Percentiles rank a stretch among this genome's conserved stretches.
Evolutionary conservation across 495 filamentous ascomycete species (phyloP).

Genomic region (Aspergillus avenaceus): DNA sequence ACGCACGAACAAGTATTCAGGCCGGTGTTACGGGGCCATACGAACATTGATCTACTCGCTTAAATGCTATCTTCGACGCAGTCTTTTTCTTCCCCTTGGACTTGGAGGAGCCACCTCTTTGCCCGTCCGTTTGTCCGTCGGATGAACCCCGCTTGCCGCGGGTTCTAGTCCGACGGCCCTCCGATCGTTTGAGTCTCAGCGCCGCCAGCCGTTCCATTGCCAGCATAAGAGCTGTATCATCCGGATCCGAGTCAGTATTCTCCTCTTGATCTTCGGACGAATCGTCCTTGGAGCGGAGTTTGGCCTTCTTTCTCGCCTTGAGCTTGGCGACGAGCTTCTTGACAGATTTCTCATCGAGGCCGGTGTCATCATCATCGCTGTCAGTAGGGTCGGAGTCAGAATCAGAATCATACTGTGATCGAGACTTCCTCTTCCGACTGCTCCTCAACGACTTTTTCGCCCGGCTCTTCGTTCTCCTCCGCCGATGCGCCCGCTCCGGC

Average conservation of each 20-base stretch:
- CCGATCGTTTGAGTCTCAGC: constrained; percentile 16
- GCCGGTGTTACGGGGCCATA: neutral
- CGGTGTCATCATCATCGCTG: constrained; percentile 22
- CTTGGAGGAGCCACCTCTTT: constrained; percentile 9
- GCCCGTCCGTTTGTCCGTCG: constrained; percentile 11
- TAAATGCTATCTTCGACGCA: constrained; percentile 69
- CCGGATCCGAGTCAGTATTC: constrained; percentile 13
- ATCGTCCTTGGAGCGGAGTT: constrained; percentile 23
- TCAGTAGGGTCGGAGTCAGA: constrained; percentile 31
- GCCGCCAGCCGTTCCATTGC: constrained; percentile 23
- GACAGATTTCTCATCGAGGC: constrained; percentile 36
- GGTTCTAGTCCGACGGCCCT: constrained; percentile 15
- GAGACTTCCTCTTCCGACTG: constrained; percentile 39
- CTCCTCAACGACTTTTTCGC: constrained; percentile 40
- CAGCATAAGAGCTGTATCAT: constrained; percentile 15
- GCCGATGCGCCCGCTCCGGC: constrained; percentile 25
- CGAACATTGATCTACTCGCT: constrained; percentile 76
- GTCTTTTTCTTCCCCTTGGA: constrained; percentile 42
- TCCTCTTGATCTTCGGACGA: constrained; percentile 22
- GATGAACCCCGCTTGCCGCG: constrained; percentile 14
- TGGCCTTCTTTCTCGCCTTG: constrained; percentile 43
- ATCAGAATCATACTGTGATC: constrained; percentile 28
- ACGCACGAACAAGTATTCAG: neutral
- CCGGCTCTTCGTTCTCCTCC: constrained; percentile 42
- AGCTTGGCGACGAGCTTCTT: constrained; percentile 47